phyloP scores from a whole-genome alignment of 2,329 filamentous ascomycete genomes.

The Biscogniauxia marginata region DNA sequence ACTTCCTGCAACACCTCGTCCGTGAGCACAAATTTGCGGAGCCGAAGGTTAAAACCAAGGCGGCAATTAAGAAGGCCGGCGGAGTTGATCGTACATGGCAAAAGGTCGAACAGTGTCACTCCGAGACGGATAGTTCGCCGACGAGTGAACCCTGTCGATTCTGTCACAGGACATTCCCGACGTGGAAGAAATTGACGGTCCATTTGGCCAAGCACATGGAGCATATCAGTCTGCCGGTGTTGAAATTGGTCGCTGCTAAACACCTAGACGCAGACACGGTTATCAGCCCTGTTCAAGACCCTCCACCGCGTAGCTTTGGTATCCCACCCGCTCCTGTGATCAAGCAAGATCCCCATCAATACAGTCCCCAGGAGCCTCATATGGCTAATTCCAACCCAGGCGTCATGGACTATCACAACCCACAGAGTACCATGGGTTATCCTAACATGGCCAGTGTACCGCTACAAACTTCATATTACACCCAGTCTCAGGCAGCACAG shows the following conservation, averaged over 20 bases:
- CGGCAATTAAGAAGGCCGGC: slow-evolving; percentile 59
- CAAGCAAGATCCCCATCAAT: slow-evolving; percentile 30
- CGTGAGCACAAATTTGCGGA: slow-evolving; percentile 86
- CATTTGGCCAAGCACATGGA: slow-evolving; percentile 95
- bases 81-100: slow-evolving; percentile 67
- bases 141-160: slow-evolving; percentile 82
- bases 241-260: slow-evolving; percentile 56
- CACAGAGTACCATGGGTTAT: slow-evolving; percentile 16
- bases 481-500: slow-evolving; percentile 14
- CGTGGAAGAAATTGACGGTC: slow-evolving; percentile 93
- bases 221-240: slow-evolving; percentile 78
- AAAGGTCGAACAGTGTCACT: slow-evolving; percentile 74
- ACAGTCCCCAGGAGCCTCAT: slow-evolving; percentile 20
- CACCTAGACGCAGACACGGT: slow-evolving; percentile 60
- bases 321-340: slow-evolving; percentile 33
- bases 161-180: slow-evolving; percentile 75
- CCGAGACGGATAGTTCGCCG: slow-evolving; percentile 63
- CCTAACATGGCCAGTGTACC: slow-evolving; percentile 15
- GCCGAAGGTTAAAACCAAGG: slow-evolving; percentile 75
- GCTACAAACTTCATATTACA: slow-evolving; percentile 24
- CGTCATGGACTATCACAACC: slow-evolving; percentile 20
- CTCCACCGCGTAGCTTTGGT: slow-evolving; percentile 39
- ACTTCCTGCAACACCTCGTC: slow-evolving; percentile 89
- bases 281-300: slow-evolving; percentile 66
- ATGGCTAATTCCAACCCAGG: slow-evolving; percentile 13